These are phyloP conservation scores for Neurospora tetrasperma DNA, from an alignment of 495 filamentous ascomycete genomes.

Conservation along the genomic window DNA sequence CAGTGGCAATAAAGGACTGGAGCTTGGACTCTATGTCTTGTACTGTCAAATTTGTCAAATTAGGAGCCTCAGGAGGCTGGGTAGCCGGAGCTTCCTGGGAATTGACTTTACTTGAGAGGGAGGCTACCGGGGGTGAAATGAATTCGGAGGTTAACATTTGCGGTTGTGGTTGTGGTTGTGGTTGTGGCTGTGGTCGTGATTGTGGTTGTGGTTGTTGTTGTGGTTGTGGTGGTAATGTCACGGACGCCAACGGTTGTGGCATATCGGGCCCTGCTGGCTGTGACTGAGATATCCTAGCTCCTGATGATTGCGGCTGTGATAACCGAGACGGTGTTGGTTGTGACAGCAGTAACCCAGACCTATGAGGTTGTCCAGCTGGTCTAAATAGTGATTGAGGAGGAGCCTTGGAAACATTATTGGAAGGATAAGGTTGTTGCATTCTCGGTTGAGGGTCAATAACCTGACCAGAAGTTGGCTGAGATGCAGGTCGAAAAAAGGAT, in stretches of 20 bases:
- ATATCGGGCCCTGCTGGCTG: neutral
- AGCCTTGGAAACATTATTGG: neutral
- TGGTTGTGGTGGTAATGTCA: neutral
- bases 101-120: neutral
- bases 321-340: neutral
- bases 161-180: neutral
- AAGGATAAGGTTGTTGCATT: neutral
- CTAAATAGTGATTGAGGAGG: neutral
- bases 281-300: neutral
- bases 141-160: neutral
- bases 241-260: neutral
- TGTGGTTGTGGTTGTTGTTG: neutral
- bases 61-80: conserved; percentile 25
- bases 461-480: neutral
- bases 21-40: conserved; percentile 26
- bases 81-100: neutral
- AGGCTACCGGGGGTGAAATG: neutral
- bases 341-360: neutral
- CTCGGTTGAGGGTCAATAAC: neutral
- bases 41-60: conserved; percentile 29
- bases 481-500: neutral
- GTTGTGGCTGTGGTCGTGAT: neutral
- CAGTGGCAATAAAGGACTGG: conserved; percentile 18
- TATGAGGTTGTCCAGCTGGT: neutral
- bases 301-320: neutral